phyloP scores from a whole-genome alignment of 805 yeast genomes.

The Zygosaccharomyces rouxii region DNA sequence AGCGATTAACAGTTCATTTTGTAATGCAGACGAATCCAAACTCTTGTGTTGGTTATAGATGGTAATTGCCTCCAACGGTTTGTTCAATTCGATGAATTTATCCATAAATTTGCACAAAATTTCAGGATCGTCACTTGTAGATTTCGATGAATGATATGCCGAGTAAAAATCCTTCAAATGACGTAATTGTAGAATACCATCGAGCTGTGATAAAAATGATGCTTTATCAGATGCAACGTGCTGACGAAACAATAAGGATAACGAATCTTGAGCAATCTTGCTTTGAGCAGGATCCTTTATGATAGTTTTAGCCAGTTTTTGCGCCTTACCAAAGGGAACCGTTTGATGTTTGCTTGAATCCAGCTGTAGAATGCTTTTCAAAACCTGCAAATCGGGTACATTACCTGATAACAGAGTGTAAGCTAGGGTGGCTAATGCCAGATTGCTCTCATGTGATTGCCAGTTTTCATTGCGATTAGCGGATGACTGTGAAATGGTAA shows the following conservation, averaged over 20 bases:
- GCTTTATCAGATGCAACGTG: constrained; percentile 10
- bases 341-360: constrained; percentile 10
- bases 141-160: constrained; percentile 8
- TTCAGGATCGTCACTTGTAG: constrained; percentile 12
- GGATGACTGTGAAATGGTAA: constrained; percentile 7
- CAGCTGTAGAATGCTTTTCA: constrained; percentile 25
- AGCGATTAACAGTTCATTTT: constrained; percentile 22
- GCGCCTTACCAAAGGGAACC: constrained; percentile 15
- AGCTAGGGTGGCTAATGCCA: constrained; percentile 25
- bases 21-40: constrained; percentile 12
- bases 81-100: constrained; percentile 17
- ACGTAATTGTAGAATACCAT: constrained; percentile 12
- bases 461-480: constrained; percentile 11
- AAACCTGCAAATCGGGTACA: constrained; percentile 18
- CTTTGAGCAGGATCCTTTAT: not conserved
- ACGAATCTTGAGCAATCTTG: constrained; percentile 1
- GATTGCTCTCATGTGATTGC: constrained; percentile 20
- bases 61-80: constrained; percentile 20
- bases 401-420: constrained; percentile 25
- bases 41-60: constrained; percentile 21
- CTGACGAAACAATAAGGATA: constrained; percentile 12
- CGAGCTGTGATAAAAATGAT: constrained; percentile 13
- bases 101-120: constrained; percentile 25
- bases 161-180: constrained; percentile 15
- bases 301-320: constrained; percentile 3